Base-by-base conservation (phyloP, 2,329 filamentous ascomycete species). In the Tympanopsis confertula region DNA sequence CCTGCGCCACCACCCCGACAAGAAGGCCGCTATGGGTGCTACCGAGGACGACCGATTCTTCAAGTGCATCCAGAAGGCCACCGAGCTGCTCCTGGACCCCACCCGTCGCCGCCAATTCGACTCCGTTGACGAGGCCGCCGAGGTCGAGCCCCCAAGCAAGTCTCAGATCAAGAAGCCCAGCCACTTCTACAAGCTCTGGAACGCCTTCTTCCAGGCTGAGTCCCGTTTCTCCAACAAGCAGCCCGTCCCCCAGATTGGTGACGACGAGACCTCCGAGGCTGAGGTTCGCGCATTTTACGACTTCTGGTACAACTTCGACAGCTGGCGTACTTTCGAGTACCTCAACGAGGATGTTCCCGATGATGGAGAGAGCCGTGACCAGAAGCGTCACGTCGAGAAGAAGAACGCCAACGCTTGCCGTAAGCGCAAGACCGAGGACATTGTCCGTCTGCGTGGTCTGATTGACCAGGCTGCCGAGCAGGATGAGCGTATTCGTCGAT, bases 301-400 rank as follows among this genome's bases (percentile, higher is more conserved):
- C 74, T 98, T 96, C 71, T 98, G 85, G 82, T 98, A 96, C 73
- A 93, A 89, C 73, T 94, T 98, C 53, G 91, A 98, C 72, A 91
- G 83, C 61, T 98, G 91, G 91, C 75, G 91, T 44, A 80, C 84
- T 3, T 98, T 98, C 54, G 91, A 98, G 67, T 98, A 98, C 64
- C 83, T 94, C 42, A 91, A 98, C 56, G 91, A 98, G 69, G 91
- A 98, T 57, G 89, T 98, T 20, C 91, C 91, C 29, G 91, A 98
- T 55, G 91, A 98, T 70, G 94, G 91, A 61, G 91, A 96, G 69
- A 94, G 88, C 70, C 88, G 91, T 60, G 89, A 96, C 66, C 91
- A 98, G 71, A 96, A 95, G 72, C 86, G 91, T 41, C 89, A 98
- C 64, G 80, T 91, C 51, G 91, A 98, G 71, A 83, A 88, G 60